Evolutionary conservation across 805 yeast genomes (phyloP), one percentile per base, ranked within the genome.

Genomic region (Lachancea sp.): DNA sequence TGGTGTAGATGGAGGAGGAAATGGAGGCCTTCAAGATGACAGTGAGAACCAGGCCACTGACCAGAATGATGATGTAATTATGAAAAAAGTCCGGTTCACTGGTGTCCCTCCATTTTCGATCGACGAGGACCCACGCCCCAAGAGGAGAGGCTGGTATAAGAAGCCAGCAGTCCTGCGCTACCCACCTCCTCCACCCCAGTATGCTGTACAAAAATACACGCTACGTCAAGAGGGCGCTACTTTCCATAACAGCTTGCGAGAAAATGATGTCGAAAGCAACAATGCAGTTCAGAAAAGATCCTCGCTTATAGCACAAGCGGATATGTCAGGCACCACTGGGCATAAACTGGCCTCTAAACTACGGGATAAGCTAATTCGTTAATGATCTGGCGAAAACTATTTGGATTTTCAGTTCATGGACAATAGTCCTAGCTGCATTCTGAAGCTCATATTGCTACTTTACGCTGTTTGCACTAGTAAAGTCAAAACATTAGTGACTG

Each of bases 91-190:
- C 3, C 55, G 68, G 25, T 65, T 65, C 46, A 45, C 52, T 3
- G 68, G 68, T 11, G 69, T 65, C 0, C 65, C 68, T 3, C 67
- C 69, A 7, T 56, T 63, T 57, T 47, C 57, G 1, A 52, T 48
- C 1, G 53, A 56, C 15, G 68, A 64, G 42, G 54, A 62, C 15
- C 56, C 58, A 2, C 49, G 44, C 31, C 68, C 69, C 2, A 62
- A 58, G 22, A 62, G 56, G 38, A 55, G 55, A 38, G 68, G 69
- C 1, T 65, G 69, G 69, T 63, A 63, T 45, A 62, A 60, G 41
- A 65, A 65, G 29, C 69, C 69, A 0, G 60, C 64, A 5, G 60
- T 60, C 3, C 41, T 65, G 13, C 63, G 61, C 41, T 63, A 63
- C 39, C 61, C 67, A 27, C 55, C 58, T 8, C 64, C 66, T 16